Percentiles rank a stretch among this genome's conserved stretches.
Evolutionary conservation across 495 filamentous ascomycete species (phyloP).

Genomic region (Penicillium odoratum): DNA sequence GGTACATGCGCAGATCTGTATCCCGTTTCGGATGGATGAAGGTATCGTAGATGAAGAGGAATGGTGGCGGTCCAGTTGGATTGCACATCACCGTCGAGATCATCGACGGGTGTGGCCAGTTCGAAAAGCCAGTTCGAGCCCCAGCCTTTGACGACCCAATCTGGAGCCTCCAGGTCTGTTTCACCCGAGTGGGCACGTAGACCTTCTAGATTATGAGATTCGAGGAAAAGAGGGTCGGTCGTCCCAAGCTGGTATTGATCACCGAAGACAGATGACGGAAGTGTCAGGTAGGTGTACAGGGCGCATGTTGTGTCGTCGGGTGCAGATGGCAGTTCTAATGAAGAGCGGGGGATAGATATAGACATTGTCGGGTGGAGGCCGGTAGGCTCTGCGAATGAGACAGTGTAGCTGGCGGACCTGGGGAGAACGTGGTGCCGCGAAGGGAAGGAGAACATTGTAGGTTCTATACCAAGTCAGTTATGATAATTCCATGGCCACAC

Average conservation of each 20-base stretch:
- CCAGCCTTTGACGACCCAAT: constrained; percentile 76
- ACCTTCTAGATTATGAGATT: constrained; percentile 70
- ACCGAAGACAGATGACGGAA: constrained; percentile 80
- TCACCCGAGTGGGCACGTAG: constrained; percentile 72
- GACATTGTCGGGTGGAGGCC: constrained; percentile 88
- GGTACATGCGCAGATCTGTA: constrained; percentile 54
- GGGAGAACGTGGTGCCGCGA: constrained; percentile 71
- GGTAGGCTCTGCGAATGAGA: constrained; percentile 63
- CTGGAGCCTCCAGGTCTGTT: constrained; percentile 90
- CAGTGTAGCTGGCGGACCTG: constrained; percentile 42
- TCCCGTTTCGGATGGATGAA: constrained; percentile 56
- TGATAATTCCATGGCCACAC: not conserved
- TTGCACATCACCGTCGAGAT: not conserved
- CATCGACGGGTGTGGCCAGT: constrained; percentile 52
- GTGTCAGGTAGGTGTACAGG: constrained; percentile 79
- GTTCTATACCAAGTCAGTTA: constrained; percentile 43
- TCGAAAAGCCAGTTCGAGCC: constrained; percentile 79
- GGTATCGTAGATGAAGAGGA: constrained; percentile 86
- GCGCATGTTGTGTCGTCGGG: constrained; percentile 56
- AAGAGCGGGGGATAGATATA: constrained; percentile 45
- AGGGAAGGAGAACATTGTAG: constrained; percentile 86
- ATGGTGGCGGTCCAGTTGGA: constrained; percentile 69
- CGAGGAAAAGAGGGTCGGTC: constrained; percentile 65
- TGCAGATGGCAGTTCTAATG: constrained; percentile 34
- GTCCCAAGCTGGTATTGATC: constrained; percentile 81